Percentiles rank a stretch among this genome's conserved stretches.
phyloP scores from a whole-genome alignment of 257 asterid genomes.

The Nicotiana obtusifolia region DNA sequence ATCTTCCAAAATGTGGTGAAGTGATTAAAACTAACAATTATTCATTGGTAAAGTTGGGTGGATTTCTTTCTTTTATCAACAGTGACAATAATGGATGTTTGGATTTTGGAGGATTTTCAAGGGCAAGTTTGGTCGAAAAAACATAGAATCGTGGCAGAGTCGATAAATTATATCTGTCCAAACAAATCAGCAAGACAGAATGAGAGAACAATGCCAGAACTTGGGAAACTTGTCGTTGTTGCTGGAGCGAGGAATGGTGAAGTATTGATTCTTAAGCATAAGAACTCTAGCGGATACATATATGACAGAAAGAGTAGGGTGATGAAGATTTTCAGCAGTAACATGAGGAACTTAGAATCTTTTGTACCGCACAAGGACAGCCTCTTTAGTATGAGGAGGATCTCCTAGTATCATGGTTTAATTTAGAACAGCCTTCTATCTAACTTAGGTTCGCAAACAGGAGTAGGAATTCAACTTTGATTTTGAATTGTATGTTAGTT shows the following conservation, averaged over 20 bases:
- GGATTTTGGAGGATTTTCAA: slow-evolving; percentile 14
- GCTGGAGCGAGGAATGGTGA: neutral
- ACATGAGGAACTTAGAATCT: neutral
- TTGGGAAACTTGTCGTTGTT: slow-evolving; percentile 14
- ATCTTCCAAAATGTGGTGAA: neutral
- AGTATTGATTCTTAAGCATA: slow-evolving; percentile 6
- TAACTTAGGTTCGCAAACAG: neutral
- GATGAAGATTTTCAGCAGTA: slow-evolving; percentile 2
- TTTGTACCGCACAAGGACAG: slow-evolving; percentile 13
- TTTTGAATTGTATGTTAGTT: neutral
- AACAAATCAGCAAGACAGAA: neutral
- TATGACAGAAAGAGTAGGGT: neutral
- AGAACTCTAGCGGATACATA: slow-evolving; percentile 3
- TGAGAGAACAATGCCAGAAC: neutral
- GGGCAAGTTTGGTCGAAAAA: slow-evolving; percentile 17
- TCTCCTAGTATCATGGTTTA: neutral
- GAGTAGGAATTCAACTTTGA: neutral
- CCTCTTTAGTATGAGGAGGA: neutral
- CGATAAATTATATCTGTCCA: neutral
- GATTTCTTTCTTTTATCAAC: slow-evolving; percentile 9
- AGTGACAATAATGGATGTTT: neutral
- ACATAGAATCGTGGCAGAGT: neutral
- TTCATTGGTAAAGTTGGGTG: slow-evolving; percentile 15
- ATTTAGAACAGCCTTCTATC: neutral
- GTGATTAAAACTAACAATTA: neutral